Evolutionary conservation across 495 filamentous ascomycete genomes (phyloP).

Genomic region (Antarctomyces pellizariae): DNA sequence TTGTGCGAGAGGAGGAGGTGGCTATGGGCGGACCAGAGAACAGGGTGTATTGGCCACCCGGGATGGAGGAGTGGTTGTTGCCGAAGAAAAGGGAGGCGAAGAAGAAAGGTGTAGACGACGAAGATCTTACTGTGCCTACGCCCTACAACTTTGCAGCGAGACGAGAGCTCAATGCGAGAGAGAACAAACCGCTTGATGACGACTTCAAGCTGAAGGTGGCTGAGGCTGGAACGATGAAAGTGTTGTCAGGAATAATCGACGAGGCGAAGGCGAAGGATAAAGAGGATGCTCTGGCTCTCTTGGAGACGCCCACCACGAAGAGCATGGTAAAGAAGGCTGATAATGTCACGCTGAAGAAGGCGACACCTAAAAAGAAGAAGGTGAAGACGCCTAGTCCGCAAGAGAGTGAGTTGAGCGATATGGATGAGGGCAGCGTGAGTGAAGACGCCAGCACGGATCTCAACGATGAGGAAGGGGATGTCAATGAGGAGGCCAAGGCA

Average conservation of each 20-base stretch:
- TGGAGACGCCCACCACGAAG: slow-evolving; percentile 5
- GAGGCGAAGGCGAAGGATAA: slow-evolving; percentile 9
- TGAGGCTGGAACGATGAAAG: slow-evolving; percentile 10
- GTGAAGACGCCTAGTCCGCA: too few relatives aligned
- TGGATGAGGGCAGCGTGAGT: too few relatives aligned
- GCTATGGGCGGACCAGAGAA: slow-evolving; percentile 76
- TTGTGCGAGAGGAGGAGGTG: slow-evolving; percentile 43
- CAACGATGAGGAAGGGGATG: too few relatives aligned
- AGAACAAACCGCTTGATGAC: slow-evolving; percentile 4
- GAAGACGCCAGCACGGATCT: too few relatives aligned
- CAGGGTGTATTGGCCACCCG: slow-evolving; percentile 77
- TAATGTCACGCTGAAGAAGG: slow-evolving; percentile 8
- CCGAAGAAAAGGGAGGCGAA: slow-evolving; percentile 50
- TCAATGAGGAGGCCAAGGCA: too few relatives aligned
- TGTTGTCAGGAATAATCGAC: slow-evolving; percentile 10
- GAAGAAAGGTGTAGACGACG: slow-evolving; percentile 21
- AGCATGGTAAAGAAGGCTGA: slow-evolving; percentile 11
- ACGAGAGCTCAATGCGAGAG: slow-evolving; percentile 3
- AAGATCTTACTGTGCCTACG: slow-evolving; percentile 11
- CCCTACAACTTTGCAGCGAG: slow-evolving; percentile 10
- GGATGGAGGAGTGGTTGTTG: slow-evolving; percentile 76
- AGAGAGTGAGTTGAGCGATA: too few relatives aligned
- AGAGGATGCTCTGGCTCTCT: slow-evolving; percentile 4
- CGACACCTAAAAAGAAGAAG: slow-evolving; percentile 8
- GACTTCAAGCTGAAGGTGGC: slow-evolving; percentile 12